A percentile compares a stretch with the other conserved stretches of the same genome.
Evolutionary conservation across 1,139 yeast genomes (phyloP).

Genomic region (Chernovozyma aurita): DNA sequence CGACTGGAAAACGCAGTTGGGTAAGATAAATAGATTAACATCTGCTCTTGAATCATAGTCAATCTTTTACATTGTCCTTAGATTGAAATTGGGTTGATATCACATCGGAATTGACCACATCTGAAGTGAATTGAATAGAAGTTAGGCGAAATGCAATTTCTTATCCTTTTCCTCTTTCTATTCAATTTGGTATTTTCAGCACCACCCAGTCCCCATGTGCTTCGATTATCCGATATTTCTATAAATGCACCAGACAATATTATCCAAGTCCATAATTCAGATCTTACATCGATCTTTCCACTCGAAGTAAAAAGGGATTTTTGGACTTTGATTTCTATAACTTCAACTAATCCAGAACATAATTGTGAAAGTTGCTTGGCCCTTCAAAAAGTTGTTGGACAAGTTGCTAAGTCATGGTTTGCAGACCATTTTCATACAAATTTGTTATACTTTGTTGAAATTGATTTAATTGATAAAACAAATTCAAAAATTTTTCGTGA

Average conservation of each 20-base stretch:
- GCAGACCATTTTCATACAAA: slow-evolving; percentile 35
- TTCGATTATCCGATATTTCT: slow-evolving; percentile 12
- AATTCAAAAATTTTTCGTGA: slow-evolving; percentile 32
- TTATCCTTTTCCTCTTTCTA: background rate
- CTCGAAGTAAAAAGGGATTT: slow-evolving; percentile 32
- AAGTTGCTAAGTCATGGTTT: slow-evolving; percentile 41
- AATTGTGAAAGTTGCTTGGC: slow-evolving; percentile 27
- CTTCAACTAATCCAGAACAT: slow-evolving; percentile 32
- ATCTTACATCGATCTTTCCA: slow-evolving; percentile 21
- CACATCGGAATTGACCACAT: too few species aligned
- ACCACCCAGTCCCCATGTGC: slow-evolving; percentile 2
- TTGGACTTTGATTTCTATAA: slow-evolving; percentile 31
- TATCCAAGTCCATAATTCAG: slow-evolving; percentile 26
- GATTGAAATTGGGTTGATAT: too few species aligned
- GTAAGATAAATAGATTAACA: too few species aligned
- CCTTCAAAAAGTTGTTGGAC: slow-evolving; percentile 20
- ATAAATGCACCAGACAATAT: slow-evolving; percentile 16
- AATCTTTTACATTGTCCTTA: too few species aligned
- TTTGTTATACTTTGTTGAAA: slow-evolving; percentile 42
- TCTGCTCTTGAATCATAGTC: too few species aligned
- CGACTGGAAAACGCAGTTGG: too few species aligned
- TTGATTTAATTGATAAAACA: slow-evolving; percentile 45
- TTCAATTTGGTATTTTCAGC: background rate
- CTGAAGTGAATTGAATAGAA: too few species aligned
- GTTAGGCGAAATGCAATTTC: too few species aligned